Evolutionary conservation across 2,329 filamentous ascomycete genomes (phyloP).

Genomic region (Pseudogymnoascus sp.): DNA sequence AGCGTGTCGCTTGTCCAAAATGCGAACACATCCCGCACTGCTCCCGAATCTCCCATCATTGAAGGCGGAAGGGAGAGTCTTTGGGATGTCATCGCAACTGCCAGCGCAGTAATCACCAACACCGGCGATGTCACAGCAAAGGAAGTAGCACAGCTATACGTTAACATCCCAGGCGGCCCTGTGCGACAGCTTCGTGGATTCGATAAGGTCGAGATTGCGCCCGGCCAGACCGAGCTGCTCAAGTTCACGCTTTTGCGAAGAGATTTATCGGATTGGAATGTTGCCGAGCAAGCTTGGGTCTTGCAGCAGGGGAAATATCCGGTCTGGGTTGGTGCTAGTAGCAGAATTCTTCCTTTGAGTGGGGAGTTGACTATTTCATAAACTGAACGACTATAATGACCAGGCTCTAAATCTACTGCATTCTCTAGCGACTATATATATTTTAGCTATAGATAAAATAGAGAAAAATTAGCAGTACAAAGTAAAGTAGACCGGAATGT

Average conservation of each 20-base stretch:
- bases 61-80: constrained; percentile 50
- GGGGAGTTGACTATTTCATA: constrained; percentile 14
- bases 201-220: constrained; percentile 64
- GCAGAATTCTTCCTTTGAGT: constrained; percentile 25
- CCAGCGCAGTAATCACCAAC: constrained; percentile 56
- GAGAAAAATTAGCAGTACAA: background rate
- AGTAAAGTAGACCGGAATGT: background rate
- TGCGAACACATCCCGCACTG: background rate
- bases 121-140: constrained; percentile 46
- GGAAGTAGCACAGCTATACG: constrained; percentile 57
- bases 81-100: constrained; percentile 54
- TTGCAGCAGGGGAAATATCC: constrained; percentile 26
- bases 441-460: background rate
- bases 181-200: constrained; percentile 69
- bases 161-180: constrained; percentile 63
- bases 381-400: background rate
- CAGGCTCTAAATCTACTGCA: background rate
- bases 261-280: constrained; percentile 85
- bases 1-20: background rate
- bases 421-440: background rate
- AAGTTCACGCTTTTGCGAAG: constrained; percentile 64
- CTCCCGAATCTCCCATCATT: background rate
- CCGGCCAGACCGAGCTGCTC: constrained; percentile 62
- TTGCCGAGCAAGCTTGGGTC: constrained; percentile 73
- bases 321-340: constrained; percentile 28